Percentiles rank a stretch among this genome's conserved stretches.
These are phyloP conservation scores for Candida stauntonica DNA, from an alignment of 805 yeast species.

Conservation along the genomic window DNA sequence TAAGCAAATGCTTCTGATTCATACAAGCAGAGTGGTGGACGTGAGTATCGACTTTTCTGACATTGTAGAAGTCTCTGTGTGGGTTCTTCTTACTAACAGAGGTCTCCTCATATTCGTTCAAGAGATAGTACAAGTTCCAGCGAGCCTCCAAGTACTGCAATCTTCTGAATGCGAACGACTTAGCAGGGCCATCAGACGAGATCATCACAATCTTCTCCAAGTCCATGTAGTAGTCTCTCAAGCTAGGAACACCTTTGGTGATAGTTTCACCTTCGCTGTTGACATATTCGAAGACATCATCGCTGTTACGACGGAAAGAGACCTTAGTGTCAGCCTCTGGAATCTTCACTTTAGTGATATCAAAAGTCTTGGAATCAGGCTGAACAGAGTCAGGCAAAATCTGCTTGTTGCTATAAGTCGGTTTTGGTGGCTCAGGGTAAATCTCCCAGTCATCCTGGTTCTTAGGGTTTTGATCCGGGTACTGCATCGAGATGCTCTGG, in stretches of 20 bases:
- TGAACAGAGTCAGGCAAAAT: slow-evolving; percentile 37
- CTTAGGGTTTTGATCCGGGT: slow-evolving; percentile 78
- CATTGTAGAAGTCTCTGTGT: slow-evolving; percentile 95
- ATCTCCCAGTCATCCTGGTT: slow-evolving; percentile 69
- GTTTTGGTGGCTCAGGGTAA: slow-evolving; percentile 92
- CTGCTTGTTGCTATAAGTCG: slow-evolving; percentile 73
- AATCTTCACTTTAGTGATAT: slow-evolving; percentile 36
- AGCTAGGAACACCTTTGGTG: slow-evolving; percentile 66
- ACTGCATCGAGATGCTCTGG: slow-evolving; percentile 65
- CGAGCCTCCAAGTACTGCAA: slow-evolving; percentile 92
- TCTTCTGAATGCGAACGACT: slow-evolving; percentile 92
- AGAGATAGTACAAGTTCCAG: slow-evolving; percentile 85
- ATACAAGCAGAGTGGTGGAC: slow-evolving; percentile 99
- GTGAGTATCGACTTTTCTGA: slow-evolving; percentile 96
- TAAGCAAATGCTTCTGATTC: slow-evolving; percentile 94
- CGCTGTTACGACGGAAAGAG: slow-evolving; percentile 46
- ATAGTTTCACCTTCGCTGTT: slow-evolving; percentile 32
- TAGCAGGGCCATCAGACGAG: slow-evolving; percentile 93
- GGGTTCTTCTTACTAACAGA: slow-evolving; percentile 89
- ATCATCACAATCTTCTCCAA: slow-evolving; percentile 66
- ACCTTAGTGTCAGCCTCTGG: slow-evolving; percentile 45
- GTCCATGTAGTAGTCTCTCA: slow-evolving; percentile 83
- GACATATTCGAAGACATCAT: slow-evolving; percentile 67
- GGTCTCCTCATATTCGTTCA: slow-evolving; percentile 91
- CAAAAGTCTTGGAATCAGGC: slow-evolving; percentile 42